These are phyloP conservation scores for Taphrina flavorubra DNA, from an alignment of 1,139 yeast genomes.

Conservation along the genomic window DNA sequence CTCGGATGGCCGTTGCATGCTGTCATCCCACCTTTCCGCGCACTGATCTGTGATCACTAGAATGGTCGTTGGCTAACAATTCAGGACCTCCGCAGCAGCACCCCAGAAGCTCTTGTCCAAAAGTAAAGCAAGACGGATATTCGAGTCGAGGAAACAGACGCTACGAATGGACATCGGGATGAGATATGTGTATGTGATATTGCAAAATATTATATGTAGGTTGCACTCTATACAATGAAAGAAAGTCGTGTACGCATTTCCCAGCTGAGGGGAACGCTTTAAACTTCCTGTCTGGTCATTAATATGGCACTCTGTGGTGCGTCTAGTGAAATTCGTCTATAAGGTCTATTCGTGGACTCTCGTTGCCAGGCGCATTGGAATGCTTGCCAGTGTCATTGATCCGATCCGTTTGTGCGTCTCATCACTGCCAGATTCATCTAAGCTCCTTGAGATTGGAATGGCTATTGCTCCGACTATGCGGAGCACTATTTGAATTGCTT, in stretches of 20 bases:
- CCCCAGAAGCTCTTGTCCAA: too few relatives aligned
- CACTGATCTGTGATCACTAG: too few relatives aligned
- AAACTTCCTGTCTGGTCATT: background rate
- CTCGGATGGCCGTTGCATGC: too few relatives aligned
- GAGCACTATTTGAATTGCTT: conserved; percentile 22
- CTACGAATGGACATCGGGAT: background rate
- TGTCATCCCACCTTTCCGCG: too few relatives aligned
- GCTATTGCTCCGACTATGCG: conserved; percentile 18
- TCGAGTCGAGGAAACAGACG: too few relatives aligned
- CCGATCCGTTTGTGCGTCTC: too few relatives aligned
- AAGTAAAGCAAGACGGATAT: too few relatives aligned
- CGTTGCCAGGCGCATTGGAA: too few relatives aligned
- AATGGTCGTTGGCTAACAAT: too few relatives aligned
- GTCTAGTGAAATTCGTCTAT: conserved; percentile 5
- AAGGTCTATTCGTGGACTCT: background rate
- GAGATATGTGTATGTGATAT: conserved; percentile 1
- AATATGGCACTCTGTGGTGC: background rate
- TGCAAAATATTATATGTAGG: background rate
- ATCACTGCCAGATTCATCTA: background rate
- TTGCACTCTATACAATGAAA: conserved; percentile 1
- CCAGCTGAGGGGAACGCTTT: too few relatives aligned
- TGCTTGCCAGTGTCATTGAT: too few relatives aligned
- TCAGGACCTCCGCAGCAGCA: too few relatives aligned
- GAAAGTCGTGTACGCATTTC: background rate
- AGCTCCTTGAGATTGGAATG: conserved; percentile 25